Evolutionary conservation across 148 eudicot species (phyloP).

Genomic region (Amaranthus cruentus): DNA sequence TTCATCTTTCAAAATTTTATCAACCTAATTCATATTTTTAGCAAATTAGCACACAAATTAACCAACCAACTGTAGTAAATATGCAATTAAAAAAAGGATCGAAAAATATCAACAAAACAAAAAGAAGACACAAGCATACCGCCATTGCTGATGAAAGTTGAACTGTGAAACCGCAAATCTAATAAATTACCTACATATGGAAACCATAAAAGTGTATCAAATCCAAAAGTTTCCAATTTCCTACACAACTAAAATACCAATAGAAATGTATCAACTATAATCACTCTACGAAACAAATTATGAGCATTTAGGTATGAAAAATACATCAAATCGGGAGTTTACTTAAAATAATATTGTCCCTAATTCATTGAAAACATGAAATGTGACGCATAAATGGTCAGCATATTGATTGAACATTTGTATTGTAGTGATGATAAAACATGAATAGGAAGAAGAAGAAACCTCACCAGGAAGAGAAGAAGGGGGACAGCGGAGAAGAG

Average conservation of each 20-base stretch:
- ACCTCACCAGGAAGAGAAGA: not conserved
- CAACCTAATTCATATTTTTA: constrained; percentile 35
- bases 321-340: too few relatives aligned
- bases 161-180: not conserved
- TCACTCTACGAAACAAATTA: not conserved
- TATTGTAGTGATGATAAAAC: not conserved
- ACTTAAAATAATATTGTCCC: too few relatives aligned
- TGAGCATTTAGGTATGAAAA: not conserved
- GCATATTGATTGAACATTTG: too few relatives aligned
- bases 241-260: not conserved
- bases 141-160: constrained; percentile 9
- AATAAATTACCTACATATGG: constrained; percentile 6
- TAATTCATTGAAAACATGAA: too few relatives aligned
- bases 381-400: too few relatives aligned
- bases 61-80: not conserved
- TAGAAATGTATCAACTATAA: not conserved
- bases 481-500: constrained; percentile 11
- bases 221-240: not conserved
- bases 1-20: constrained; percentile 75
- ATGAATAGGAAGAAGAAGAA: not conserved
- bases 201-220: not conserved
- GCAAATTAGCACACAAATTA: constrained; percentile 5
- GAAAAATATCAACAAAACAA: not conserved
- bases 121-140: constrained; percentile 18
- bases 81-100: not conserved